phyloP scores from a whole-genome alignment of 306 rosid species.

The Dryas drummondii region DNA sequence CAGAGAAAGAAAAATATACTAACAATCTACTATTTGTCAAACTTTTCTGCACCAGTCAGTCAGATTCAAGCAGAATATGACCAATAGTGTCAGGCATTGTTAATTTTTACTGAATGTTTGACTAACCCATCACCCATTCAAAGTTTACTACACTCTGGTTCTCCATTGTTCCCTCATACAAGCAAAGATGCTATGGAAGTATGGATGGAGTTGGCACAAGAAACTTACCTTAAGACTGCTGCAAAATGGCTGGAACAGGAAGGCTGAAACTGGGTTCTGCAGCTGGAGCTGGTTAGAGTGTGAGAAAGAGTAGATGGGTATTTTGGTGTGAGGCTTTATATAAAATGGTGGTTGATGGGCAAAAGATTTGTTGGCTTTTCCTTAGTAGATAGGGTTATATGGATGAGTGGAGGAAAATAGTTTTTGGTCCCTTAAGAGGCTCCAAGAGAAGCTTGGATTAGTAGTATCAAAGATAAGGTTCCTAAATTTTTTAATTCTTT shows the following conservation, averaged over 20 bases:
- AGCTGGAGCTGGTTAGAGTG: conserved; percentile 20
- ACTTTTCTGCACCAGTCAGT: background rate
- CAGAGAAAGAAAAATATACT: background rate
- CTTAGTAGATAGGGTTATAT: conserved; percentile 62
- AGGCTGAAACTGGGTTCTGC: conserved; percentile 33
- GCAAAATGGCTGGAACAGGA: conserved; percentile 32
- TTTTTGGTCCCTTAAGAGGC: conserved; percentile 48
- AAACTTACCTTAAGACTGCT: conserved; percentile 44
- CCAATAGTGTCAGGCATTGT: conserved; percentile 7
- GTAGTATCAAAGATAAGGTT: conserved; percentile 21
- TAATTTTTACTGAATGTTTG: background rate
- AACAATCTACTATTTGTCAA: background rate
- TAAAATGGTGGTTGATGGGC: conserved; percentile 41
- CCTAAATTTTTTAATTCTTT: background rate
- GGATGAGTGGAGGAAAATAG: conserved; percentile 69
- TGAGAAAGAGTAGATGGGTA: conserved; percentile 13
- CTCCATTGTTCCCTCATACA: background rate
- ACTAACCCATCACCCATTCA: background rate
- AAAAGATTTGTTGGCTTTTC: conserved; percentile 52
- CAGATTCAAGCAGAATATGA: conserved; percentile 8
- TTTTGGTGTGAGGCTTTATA: conserved; percentile 1
- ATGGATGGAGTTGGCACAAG: background rate
- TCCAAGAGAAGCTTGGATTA: conserved; percentile 38
- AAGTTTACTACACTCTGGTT: conserved; percentile 1
- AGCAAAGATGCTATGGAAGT: background rate